phyloP scores from a whole-genome alignment of 2,329 filamentous ascomycete species.

The Fusarium mundagurra region DNA sequence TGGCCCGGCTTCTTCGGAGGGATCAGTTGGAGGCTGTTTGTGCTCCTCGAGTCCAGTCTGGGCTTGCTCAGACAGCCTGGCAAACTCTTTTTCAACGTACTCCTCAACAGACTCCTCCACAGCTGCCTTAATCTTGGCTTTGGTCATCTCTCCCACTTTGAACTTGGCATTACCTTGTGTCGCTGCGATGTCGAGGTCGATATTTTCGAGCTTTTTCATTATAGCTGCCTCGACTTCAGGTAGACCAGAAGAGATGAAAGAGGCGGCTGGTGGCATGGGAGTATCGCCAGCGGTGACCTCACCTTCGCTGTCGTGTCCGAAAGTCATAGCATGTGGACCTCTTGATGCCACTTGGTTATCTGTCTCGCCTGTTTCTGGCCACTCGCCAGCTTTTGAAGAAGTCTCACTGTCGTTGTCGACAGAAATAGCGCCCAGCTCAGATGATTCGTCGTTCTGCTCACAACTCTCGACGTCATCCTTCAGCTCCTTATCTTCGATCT shows the following conservation, averaged over 20 bases:
- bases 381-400: accelerated
- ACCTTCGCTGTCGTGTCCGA: accelerated
- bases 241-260: neutral
- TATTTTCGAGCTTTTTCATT: no score
- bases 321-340: accelerated
- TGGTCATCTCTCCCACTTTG: no score
- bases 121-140: no score
- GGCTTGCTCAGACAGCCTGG: neutral
- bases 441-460: neutral
- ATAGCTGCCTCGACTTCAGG: no score
- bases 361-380: accelerated
- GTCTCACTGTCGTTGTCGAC: accelerated
- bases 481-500: neutral
- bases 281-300: accelerated
- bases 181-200: no score
- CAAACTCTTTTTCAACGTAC: no score
- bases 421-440: accelerated
- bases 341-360: accelerated
- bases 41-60: accelerated
- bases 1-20: accelerated
- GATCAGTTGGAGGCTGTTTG: accelerated
- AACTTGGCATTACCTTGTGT: no score
- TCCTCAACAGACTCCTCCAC: no score
- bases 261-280: accelerated
- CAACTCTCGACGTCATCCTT: neutral